Evolutionary conservation across 2,329 filamentous ascomycete species (phyloP).

Genomic region (Sclerotinia trifoliorum): DNA sequence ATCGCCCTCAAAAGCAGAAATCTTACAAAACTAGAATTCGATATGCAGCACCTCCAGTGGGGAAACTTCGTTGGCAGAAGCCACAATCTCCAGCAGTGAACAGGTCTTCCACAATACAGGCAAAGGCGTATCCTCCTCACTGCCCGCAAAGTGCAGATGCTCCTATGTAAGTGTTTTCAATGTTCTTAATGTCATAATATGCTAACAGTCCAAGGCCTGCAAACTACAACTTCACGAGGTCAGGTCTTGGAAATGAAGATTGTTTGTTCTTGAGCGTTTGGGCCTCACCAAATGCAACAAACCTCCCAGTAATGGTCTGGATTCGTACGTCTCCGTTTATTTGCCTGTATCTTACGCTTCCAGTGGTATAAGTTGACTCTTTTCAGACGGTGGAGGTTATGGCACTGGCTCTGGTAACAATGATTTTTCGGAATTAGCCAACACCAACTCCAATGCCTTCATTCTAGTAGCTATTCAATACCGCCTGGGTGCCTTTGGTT

Average conservation of each 20-base stretch:
- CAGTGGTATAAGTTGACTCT: conserved; percentile 36
- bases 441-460: conserved; percentile 48
- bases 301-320: conserved; percentile 44
- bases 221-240: conserved; percentile 24
- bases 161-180: conserved; percentile 8
- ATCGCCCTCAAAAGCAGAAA: neutral
- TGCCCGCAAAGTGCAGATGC: conserved; percentile 40
- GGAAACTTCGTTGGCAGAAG: conserved; percentile 46
- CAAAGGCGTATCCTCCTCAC: conserved; percentile 35
- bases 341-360: neutral
- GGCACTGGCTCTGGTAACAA: conserved; percentile 39
- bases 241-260: conserved; percentile 37
- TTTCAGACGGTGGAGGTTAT: conserved; percentile 41
- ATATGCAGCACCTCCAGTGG: conserved; percentile 45
- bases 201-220: conserved; percentile 8
- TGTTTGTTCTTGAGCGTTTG: conserved; percentile 43
- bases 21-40: conserved; percentile 36
- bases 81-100: conserved; percentile 33
- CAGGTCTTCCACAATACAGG: conserved; percentile 31
- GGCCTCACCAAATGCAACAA: conserved; percentile 42
- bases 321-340: conserved; percentile 37
- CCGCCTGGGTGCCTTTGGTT: conserved; percentile 66
- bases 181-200: neutral
- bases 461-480: conserved; percentile 62
- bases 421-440: conserved; percentile 44